Conservation (phyloP, 78 protist species). For the Blattamonas nauphoetae region DNA sequence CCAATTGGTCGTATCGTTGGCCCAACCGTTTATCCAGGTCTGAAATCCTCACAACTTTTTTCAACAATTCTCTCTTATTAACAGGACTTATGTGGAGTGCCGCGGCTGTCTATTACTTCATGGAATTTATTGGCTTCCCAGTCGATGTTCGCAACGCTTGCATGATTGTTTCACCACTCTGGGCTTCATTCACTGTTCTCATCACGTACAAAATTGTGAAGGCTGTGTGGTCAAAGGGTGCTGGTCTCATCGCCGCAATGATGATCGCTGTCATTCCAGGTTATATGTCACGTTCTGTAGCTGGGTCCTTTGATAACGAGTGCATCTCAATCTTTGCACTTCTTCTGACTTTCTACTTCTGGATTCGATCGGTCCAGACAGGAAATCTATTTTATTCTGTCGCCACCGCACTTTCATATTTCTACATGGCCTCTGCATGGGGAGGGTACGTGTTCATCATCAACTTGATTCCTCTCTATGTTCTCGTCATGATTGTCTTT, state of each 20-base stretch:
- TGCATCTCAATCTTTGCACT: constrained; percentile 90
- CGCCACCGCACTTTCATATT: neutral
- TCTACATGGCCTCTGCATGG: constrained; percentile 85
- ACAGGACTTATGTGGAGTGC: constrained; percentile 83
- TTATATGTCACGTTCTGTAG: constrained; percentile 91
- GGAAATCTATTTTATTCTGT: constrained; percentile 58
- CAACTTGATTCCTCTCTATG: constrained; percentile 87
- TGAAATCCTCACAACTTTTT: neutral
- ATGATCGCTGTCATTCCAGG: constrained; percentile 81
- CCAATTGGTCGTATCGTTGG: constrained; percentile 97
- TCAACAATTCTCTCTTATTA: neutral
- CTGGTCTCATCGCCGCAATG: constrained; percentile 81
- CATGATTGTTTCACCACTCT: constrained; percentile 83
- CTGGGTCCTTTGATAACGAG: constrained; percentile 98
- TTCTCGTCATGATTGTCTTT: constrained; percentile 52
- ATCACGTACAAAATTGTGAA: constrained; percentile 43
- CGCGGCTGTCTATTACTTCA: constrained; percentile 54
- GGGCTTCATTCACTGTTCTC: constrained; percentile 69
- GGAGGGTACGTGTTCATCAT: constrained; percentile 98
- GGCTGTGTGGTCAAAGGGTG: constrained; percentile 1
- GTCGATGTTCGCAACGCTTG: constrained; percentile 80
- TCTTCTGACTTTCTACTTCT: constrained; percentile 65
- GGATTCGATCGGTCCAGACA: constrained; percentile 71
- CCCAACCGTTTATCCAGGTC: constrained; percentile 89
- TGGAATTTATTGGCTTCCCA: constrained; percentile 55